Conservation (phyloP, 1,284 basidiomycete species). For the Cystobasidium sp. region DNA sequence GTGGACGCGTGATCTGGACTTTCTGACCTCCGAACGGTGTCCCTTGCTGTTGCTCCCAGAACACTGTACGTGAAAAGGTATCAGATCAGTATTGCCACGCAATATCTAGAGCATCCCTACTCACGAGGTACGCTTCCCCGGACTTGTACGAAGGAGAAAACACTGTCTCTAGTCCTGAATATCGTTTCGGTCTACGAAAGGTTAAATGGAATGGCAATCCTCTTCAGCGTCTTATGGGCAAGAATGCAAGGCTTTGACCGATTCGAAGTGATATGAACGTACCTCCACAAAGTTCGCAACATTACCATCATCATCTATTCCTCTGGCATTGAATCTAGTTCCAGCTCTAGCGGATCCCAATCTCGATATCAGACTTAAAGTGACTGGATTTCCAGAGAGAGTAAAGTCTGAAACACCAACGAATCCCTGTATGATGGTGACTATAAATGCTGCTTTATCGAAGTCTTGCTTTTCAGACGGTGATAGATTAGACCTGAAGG, state of each 20-base stretch:
- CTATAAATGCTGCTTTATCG: constrained; percentile 57
- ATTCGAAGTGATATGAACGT: constrained; percentile 47
- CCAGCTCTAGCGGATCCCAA: constrained; percentile 94
- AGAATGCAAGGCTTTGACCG: neutral
- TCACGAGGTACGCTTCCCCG: constrained; percentile 89
- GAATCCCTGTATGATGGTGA: constrained; percentile 93
- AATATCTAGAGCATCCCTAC: constrained; percentile 54
- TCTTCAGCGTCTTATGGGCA: neutral
- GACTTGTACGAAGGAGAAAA: constrained; percentile 88
- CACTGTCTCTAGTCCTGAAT: constrained; percentile 79
- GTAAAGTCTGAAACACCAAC: constrained; percentile 72
- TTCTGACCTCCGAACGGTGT: constrained; percentile 75
- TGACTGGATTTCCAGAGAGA: constrained; percentile 65
- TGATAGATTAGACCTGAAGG: constrained; percentile 52
- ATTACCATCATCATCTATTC: constrained; percentile 96
- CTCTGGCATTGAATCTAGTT: constrained; percentile 94
- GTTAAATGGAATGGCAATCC: neutral
- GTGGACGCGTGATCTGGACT: constrained; percentile 91
- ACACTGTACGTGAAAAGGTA: constrained; percentile 64
- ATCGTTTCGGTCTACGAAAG: constrained; percentile 79
- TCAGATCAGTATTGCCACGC: constrained; percentile 43
- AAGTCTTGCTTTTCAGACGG: constrained; percentile 59
- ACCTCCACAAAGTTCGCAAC: constrained; percentile 97
- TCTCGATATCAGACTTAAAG: constrained; percentile 78
- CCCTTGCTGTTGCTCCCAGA: constrained; percentile 96